Evolutionary conservation across 345 rosid genomes (phyloP).

Genomic region (Draba incana): DNA sequence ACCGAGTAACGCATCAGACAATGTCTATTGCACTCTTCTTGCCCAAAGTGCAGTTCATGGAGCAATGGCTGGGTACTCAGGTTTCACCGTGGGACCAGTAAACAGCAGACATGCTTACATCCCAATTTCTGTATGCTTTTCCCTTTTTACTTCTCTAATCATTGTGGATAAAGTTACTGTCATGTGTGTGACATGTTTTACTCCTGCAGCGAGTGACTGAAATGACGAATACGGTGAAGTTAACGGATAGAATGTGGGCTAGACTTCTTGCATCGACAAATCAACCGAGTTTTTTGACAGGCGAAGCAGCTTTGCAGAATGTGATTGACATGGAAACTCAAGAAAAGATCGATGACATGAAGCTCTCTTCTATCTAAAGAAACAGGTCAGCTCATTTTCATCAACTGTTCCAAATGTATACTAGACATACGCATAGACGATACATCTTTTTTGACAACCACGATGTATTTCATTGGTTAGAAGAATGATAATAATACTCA

Average conservation of each 20-base stretch:
- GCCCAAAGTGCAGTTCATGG: conserved; percentile 98
- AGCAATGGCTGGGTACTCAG: conserved; percentile 97
- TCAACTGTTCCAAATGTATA: conserved; percentile 19
- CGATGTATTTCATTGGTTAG: neutral
- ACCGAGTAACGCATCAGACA: conserved; percentile 94
- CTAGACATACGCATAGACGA: conserved; percentile 10
- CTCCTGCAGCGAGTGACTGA: conserved; percentile 79
- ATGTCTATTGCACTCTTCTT: conserved; percentile 94
- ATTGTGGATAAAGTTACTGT: conserved; percentile 8
- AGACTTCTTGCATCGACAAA: conserved; percentile 94
- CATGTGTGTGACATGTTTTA: conserved; percentile 28
- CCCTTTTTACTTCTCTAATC: conserved; percentile 1
- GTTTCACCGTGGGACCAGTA: conserved; percentile 95
- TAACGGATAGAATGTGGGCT: conserved; percentile 98
- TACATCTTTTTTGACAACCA: conserved; percentile 1
- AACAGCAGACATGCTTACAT: conserved; percentile 91
- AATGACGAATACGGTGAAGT: conserved; percentile 68
- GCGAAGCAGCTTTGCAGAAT: conserved; percentile 43
- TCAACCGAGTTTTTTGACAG: conserved; percentile 80
- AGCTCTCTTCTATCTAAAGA: conserved; percentile 46
- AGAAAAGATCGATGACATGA: conserved; percentile 49
- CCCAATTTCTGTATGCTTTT: conserved; percentile 71
- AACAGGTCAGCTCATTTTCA: conserved; percentile 25
- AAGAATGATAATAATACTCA: conserved; percentile 42
- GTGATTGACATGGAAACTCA: conserved; percentile 40